Evolutionary conservation across 192 early-diverging fungal species (phyloP).

Genomic region (Backusella sp.): DNA sequence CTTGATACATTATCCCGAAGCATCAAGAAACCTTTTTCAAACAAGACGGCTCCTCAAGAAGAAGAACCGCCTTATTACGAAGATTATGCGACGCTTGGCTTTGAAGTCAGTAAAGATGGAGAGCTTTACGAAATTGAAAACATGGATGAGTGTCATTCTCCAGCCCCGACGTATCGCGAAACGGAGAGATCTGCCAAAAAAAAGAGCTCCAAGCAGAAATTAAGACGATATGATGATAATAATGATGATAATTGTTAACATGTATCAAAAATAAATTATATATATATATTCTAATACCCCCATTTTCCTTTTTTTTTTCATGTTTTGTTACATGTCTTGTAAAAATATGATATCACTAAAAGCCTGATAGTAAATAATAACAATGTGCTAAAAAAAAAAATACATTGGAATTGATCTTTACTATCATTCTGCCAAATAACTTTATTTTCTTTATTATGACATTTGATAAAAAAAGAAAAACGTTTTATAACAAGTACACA

Average conservation of each 20-base stretch:
- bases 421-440: background rate
- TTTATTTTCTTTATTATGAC: background rate
- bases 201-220: background rate
- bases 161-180: background rate
- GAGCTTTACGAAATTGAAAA: background rate
- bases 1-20: conserved; percentile 5
- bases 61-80: background rate
- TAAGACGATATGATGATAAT: conserved; percentile 1
- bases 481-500: background rate
- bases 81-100: background rate
- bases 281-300: background rate
- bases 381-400: too few species aligned
- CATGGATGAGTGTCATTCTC: background rate
- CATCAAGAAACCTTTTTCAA: conserved; percentile 3
- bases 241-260: background rate
- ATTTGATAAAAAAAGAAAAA: background rate
- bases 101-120: conserved; percentile 2
- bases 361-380: background rate
- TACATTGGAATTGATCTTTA: background rate
- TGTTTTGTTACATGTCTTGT: background rate
- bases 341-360: background rate
- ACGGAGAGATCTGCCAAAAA: background rate
- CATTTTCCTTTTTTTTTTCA: background rate
- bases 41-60: background rate
- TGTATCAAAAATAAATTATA: conserved; percentile 1